A percentile compares a stretch with the other conserved stretches of the same genome.
These are phyloP conservation scores for Colletotrichum simmondsii DNA, from an alignment of 2,329 filamentous ascomycete species.

Conservation along the genomic window DNA sequence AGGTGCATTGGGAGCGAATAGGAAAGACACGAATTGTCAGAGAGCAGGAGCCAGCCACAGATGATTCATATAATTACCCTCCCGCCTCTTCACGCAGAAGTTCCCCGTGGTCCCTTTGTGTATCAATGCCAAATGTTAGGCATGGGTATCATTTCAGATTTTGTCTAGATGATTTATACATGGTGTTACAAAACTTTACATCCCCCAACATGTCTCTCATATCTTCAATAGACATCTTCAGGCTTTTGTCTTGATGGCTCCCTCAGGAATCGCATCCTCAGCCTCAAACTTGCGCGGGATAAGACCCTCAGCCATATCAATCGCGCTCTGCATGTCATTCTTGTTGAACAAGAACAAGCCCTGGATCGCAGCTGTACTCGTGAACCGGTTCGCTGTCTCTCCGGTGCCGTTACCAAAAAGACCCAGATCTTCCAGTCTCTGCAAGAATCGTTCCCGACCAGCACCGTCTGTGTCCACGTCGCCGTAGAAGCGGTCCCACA, in stretches of 20 bases:
- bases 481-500: constrained; percentile 97
- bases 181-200: constrained; percentile 14
- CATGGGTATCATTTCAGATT: constrained; percentile 11
- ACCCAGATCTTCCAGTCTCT: constrained; percentile 74
- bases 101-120: neutral
- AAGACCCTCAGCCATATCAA: constrained; percentile 78
- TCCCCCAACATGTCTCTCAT: neutral
- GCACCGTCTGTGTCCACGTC: constrained; percentile 76
- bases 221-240: constrained; percentile 33
- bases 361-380: constrained; percentile 92
- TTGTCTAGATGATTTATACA: constrained; percentile 16
- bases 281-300: constrained; percentile 68
- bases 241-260: constrained; percentile 53
- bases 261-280: constrained; percentile 49
- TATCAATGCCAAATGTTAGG: neutral
- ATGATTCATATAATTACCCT: neutral
- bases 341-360: constrained; percentile 97
- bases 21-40: too few species aligned
- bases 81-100: too few species aligned
- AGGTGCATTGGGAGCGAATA: too few species aligned
- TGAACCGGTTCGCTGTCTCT: constrained; percentile 60
- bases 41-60: neutral
- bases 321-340: constrained; percentile 86
- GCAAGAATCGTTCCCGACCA: constrained; percentile 76
- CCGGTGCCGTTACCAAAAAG: constrained; percentile 71